Percentiles rank a stretch among this genome's conserved stretches.
These are phyloP conservation scores for Hyaloscypha variabilis DNA, from an alignment of 495 filamentous ascomycete genomes.

Conservation along the genomic window DNA sequence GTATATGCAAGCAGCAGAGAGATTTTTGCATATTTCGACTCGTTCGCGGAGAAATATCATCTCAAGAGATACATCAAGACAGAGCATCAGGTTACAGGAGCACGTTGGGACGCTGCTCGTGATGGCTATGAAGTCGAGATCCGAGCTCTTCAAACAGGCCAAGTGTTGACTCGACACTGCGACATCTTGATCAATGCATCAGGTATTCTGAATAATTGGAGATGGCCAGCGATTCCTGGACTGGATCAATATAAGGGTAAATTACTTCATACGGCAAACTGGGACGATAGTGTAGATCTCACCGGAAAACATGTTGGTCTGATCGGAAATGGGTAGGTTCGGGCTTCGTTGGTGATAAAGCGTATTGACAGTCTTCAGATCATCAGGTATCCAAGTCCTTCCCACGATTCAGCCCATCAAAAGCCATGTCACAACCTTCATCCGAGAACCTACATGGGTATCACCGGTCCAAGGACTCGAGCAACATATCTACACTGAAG, in stretches of 20 bases:
- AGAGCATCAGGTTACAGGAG: constrained; percentile 8
- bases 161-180: constrained; percentile 31
- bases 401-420: constrained; percentile 49
- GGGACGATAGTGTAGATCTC: constrained; percentile 48
- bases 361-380: constrained; percentile 32
- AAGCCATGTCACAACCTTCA: constrained; percentile 51
- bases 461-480: constrained; percentile 48
- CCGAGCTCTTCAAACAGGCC: constrained; percentile 27
- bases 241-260: constrained; percentile 43
- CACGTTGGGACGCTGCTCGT: constrained; percentile 28
- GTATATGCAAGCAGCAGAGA: constrained; percentile 38
- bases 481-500: constrained; percentile 36
- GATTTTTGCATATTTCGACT: constrained; percentile 59
- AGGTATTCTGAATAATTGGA: constrained; percentile 21
- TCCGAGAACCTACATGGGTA: constrained; percentile 62
- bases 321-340: constrained; percentile 45
- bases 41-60: constrained; percentile 55
- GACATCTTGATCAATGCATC: constrained; percentile 20
- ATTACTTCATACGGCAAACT: constrained; percentile 53
- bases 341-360: not conserved
- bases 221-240: constrained; percentile 46
- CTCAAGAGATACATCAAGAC: constrained; percentile 52
- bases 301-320: constrained; percentile 50
- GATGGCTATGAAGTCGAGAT: constrained; percentile 41
- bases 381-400: constrained; percentile 53